Evolutionary conservation across 305 asterid species (phyloP).

Genomic region (Caryopteris hybrid): DNA sequence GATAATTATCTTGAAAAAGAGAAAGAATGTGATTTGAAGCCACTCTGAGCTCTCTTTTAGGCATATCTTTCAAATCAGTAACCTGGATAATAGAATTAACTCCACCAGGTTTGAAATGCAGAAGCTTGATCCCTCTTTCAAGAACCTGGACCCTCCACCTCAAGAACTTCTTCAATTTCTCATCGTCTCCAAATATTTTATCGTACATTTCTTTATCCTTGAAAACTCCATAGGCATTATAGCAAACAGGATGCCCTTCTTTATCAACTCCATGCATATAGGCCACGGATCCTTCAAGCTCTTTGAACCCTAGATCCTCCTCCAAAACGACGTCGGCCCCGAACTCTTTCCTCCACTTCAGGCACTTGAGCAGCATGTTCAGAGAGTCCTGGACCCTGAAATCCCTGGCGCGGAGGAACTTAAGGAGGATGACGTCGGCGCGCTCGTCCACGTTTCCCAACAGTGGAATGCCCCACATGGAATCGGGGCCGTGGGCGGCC

Average conservation of each 20-base stretch:
- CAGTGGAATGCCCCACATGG: constrained; percentile 68
- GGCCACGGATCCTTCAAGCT: constrained; percentile 81
- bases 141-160: constrained; percentile 95
- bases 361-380: constrained; percentile 53
- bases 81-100: constrained; percentile 84
- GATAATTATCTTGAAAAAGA: constrained; percentile 91
- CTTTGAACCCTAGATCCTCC: constrained; percentile 68
- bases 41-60: constrained; percentile 80
- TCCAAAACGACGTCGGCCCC: constrained; percentile 54
- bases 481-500: constrained; percentile 23
- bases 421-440: constrained; percentile 65
- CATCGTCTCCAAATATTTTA: constrained; percentile 67
- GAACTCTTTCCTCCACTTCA: constrained; percentile 59
- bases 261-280: constrained; percentile 63
- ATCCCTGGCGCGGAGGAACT: constrained; percentile 80
- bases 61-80: constrained; percentile 94
- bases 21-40: constrained; percentile 92
- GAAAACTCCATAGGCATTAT: constrained; percentile 74
- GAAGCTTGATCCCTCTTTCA: constrained; percentile 65
- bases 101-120: constrained; percentile 84
- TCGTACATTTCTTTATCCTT: constrained; percentile 62
- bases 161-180: constrained; percentile 58
- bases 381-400: constrained; percentile 52
- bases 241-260: constrained; percentile 66
- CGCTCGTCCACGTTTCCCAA: constrained; percentile 33